Conservation (phyloP, 805 yeast species). For the Myxozyma kluyveri region DNA sequence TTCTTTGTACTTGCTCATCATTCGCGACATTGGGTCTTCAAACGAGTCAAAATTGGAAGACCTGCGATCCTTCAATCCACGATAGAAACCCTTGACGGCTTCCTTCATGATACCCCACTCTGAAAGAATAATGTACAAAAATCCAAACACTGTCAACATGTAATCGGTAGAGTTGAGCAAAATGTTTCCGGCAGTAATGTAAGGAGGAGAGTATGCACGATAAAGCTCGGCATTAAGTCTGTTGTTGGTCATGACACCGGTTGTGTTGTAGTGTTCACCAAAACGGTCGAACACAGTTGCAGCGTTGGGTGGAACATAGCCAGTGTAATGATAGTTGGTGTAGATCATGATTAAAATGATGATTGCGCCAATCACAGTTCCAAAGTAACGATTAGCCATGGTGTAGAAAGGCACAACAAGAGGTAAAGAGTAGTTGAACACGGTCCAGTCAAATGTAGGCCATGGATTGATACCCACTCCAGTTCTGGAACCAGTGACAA, state of each 20-base stretch:
- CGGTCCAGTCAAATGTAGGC: conserved; percentile 47
- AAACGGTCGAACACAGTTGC: conserved; percentile 43
- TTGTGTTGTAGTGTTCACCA: conserved; percentile 46
- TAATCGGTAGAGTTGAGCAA: conserved; percentile 57
- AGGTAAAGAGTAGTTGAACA: conserved; percentile 30
- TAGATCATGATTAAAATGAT: conserved; percentile 41
- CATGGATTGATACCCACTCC: conserved; percentile 50
- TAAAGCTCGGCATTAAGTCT: conserved; percentile 48
- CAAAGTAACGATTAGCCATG: conserved; percentile 37
- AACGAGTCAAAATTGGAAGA: conserved; percentile 62
- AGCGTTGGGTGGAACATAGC: conserved; percentile 51
- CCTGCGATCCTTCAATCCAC: conserved; percentile 38
- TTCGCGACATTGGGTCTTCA: conserved; percentile 30
- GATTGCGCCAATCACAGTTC: conserved; percentile 39
- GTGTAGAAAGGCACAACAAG: conserved; percentile 49
- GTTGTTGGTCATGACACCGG: conserved; percentile 41
- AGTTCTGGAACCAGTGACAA: conserved; percentile 52
- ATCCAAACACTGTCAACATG: conserved; percentile 55
- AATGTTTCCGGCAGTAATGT: conserved; percentile 60
- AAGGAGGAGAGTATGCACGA: conserved; percentile 59
- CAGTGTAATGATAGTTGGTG: conserved; percentile 50
- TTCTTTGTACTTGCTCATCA: conserved; percentile 56
- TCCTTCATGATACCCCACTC: conserved; percentile 13
- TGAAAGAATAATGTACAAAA: conserved; percentile 40
- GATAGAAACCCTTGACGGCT: background rate